Conservation (phyloP, 2,329 filamentous ascomycete species). For the Ophiocordyceps camponoti-saundersi region DNA sequence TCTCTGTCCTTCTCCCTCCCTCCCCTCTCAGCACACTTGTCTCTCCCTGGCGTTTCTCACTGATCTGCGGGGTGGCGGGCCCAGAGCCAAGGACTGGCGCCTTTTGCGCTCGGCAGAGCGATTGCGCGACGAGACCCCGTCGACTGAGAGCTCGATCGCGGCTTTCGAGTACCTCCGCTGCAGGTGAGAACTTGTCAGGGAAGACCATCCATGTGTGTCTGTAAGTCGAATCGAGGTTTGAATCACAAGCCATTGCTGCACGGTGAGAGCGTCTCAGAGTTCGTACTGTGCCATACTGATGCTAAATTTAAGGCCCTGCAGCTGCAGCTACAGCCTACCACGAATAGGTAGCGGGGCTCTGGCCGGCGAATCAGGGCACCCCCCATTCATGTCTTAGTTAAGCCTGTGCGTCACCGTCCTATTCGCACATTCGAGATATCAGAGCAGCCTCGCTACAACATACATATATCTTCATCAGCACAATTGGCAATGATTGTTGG, state of each 20-base stretch:
- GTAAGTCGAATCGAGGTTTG: background rate
- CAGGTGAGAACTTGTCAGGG: background rate
- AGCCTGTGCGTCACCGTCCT: background rate
- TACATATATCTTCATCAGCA: background rate
- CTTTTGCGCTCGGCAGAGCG: background rate
- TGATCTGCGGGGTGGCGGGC: constrained; percentile 1
- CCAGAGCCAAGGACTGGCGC: background rate
- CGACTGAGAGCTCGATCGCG: background rate
- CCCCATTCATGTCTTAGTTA: background rate
- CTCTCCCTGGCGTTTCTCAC: too few relatives aligned
- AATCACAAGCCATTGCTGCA: background rate
- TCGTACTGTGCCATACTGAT: background rate
- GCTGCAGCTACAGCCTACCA: background rate
- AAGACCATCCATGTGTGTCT: background rate
- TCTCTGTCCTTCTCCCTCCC: too few relatives aligned
- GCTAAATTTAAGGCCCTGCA: background rate
- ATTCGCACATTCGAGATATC: background rate
- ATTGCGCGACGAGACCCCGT: background rate
- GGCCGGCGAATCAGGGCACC: background rate
- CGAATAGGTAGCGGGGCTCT: background rate
- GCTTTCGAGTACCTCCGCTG: background rate
- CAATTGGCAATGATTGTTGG: constrained; percentile 9
- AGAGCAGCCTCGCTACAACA: background rate
- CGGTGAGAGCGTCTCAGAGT: background rate
- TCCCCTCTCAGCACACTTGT: too few relatives aligned